These are phyloP conservation scores for Glonium stellatum DNA, from an alignment of 495 filamentous ascomycete species.

Conservation along the genomic window DNA sequence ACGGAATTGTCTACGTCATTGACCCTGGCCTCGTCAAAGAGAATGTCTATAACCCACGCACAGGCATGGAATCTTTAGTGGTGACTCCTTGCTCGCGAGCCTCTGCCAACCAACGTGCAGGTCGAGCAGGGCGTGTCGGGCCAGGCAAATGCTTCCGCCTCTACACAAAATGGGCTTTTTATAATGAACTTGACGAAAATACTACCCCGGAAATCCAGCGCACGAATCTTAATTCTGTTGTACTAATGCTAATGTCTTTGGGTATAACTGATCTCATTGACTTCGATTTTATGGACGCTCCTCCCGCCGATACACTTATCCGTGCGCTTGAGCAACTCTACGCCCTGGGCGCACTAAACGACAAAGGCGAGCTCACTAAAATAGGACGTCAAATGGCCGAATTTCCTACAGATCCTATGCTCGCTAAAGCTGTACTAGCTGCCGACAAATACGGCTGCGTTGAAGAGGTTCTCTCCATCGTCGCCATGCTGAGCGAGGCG, in stretches of 20 bases:
- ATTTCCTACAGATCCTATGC: constrained; percentile 91
- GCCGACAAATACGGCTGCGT: constrained; percentile 84
- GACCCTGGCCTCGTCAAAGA: constrained; percentile 94
- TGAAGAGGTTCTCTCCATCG: constrained; percentile 88
- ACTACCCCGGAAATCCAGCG: constrained; percentile 94
- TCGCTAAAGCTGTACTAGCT: constrained; percentile 85
- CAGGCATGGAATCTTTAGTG: constrained; percentile 85
- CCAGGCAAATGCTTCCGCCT: constrained; percentile 93
- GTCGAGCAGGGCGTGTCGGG: constrained; percentile 84
- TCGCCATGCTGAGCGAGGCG: constrained; percentile 87
- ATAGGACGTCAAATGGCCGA: constrained; percentile 94
- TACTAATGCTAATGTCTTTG: constrained; percentile 79
- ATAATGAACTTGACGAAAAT: constrained; percentile 88
- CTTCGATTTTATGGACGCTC: constrained; percentile 96
- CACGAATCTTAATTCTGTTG: constrained; percentile 75
- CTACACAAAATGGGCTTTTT: constrained; percentile 91
- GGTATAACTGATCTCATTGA: constrained; percentile 91
- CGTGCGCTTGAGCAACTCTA: constrained; percentile 88
- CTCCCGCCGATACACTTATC: constrained; percentile 84
- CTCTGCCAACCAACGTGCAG: constrained; percentile 85
- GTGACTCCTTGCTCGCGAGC: constrained; percentile 92
- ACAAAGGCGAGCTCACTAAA: constrained; percentile 84
- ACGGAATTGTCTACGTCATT: constrained; percentile 86
- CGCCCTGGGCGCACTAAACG: constrained; percentile 82
- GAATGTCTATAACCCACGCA: constrained; percentile 86